Conservation (phyloP, 495 filamentous ascomycete species). For the Aspergillus saccharolyticus region DNA sequence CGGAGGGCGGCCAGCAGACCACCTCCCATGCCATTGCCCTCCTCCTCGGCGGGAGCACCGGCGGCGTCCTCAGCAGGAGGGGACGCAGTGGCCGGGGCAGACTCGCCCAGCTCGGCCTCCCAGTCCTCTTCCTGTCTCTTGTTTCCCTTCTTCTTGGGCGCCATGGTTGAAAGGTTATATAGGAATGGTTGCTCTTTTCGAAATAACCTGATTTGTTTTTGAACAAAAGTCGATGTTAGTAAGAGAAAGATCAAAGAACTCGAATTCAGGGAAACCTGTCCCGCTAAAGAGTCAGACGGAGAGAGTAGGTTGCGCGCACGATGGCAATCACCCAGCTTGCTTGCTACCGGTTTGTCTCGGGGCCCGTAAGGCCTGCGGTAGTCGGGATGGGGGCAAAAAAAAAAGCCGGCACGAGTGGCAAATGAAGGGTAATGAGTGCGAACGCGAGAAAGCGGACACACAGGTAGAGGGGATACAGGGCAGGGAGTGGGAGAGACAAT, state of each 20-base stretch:
- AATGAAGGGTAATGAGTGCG: constrained; percentile 15
- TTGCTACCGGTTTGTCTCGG: constrained; percentile 6
- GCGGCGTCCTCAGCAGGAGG: constrained; percentile 41
- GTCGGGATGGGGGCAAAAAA: constrained; percentile 7
- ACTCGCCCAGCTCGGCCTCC: constrained; percentile 91
- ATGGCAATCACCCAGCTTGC: constrained; percentile 15
- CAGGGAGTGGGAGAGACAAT: neutral
- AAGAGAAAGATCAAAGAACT: neutral
- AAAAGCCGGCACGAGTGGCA: constrained; percentile 3
- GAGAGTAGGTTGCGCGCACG: constrained; percentile 13
- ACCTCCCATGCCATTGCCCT: constrained; percentile 42
- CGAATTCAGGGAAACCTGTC: too few relatives aligned
- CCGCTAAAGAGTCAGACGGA: constrained; percentile 1
- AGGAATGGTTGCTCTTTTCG: neutral
- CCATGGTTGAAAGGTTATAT: constrained; percentile 41
- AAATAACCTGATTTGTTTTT: neutral
- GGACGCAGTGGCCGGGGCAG: constrained; percentile 47
- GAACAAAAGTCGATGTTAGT: neutral
- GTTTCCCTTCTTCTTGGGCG: constrained; percentile 90
- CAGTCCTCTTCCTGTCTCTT: constrained; percentile 89
- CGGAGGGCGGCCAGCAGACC: constrained; percentile 77
- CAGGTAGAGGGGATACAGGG: neutral
- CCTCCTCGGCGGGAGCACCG: constrained; percentile 43
- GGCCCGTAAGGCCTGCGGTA: constrained; percentile 9
- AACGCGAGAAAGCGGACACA: constrained; percentile 11